Evolutionary conservation across 163 green algal genomes (phyloP).

Genomic region (Smithsoniella earleae): DNA sequence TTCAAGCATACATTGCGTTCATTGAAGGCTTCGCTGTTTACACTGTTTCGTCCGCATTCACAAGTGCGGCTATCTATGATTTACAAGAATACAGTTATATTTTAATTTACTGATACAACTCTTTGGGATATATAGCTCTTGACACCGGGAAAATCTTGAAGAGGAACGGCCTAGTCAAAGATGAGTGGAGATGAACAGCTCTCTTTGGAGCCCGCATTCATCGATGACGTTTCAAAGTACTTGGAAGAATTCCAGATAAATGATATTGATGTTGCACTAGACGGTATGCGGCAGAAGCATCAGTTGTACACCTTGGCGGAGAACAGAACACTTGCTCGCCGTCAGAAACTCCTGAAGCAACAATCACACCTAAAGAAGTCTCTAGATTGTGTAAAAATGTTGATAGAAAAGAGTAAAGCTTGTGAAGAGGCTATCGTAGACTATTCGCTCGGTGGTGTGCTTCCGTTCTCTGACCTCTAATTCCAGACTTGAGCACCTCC

Average conservation of each 20-base stretch:
- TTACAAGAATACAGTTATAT: no score
- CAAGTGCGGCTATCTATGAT: no score
- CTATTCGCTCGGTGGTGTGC: slow-evolving; percentile 18
- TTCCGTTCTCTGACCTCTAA: not conserved
- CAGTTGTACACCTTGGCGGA: slow-evolving; percentile 24
- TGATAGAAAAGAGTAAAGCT: not conserved
- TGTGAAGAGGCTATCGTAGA: slow-evolving; percentile 3
- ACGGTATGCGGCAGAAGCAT: slow-evolving; percentile 12
- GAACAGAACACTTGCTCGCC: not conserved
- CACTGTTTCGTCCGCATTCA: no score
- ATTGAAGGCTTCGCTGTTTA: no score
- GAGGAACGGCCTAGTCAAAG: no score
- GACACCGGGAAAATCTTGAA: no score
- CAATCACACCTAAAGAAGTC: slow-evolving; percentile 13
- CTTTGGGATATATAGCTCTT: no score
- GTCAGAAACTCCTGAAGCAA: not conserved
- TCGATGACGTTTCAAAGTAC: not conserved
- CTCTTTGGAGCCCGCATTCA: slow-evolving; percentile 2
- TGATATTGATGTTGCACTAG: slow-evolving; percentile 4
- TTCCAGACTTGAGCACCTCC: no score
- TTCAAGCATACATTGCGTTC: no score
- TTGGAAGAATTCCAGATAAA: not conserved
- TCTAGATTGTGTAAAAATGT: slow-evolving; percentile 11
- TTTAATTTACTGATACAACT: no score
- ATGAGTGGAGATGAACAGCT: no score